Evolutionary conservation across 2,329 filamentous ascomycete genomes (phyloP).

Genomic region (Aureobasidium pullulans): DNA sequence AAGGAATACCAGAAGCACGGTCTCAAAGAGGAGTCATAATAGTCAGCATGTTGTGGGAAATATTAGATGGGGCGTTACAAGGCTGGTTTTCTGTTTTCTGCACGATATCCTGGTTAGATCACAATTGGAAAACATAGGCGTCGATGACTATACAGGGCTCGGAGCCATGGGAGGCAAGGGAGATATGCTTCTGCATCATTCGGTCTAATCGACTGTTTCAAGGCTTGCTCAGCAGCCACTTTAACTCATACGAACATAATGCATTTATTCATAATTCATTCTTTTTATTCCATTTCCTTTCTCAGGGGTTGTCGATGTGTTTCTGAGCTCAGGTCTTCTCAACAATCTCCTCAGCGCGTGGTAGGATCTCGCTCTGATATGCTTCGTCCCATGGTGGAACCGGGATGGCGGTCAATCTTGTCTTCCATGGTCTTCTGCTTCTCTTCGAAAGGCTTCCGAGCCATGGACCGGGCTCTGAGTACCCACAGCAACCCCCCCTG

Average conservation of each 20-base stretch:
- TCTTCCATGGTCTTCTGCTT: neutral
- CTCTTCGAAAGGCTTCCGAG: neutral
- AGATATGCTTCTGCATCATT: neutral
- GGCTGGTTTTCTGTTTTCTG: neutral
- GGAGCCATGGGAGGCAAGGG: neutral
- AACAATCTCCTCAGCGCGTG: neutral
- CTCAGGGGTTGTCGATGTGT: neutral
- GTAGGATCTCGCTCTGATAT: neutral
- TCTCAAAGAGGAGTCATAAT: neutral
- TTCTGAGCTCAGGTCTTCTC: neutral
- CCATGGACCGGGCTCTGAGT: neutral
- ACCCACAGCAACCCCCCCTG: neutral
- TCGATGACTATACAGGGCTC: neutral
- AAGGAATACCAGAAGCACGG: conserved; percentile 7
- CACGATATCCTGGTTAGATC: neutral
- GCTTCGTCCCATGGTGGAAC: neutral
- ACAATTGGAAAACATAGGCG: neutral
- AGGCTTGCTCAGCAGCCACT: neutral
- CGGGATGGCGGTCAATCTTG: neutral
- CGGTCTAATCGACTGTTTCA: neutral
- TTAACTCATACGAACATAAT: neutral
- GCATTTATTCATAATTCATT: neutral
- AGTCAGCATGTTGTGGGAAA: neutral
- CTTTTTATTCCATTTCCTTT: neutral
- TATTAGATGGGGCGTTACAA: neutral